These are phyloP conservation scores for Peniophora sp. DNA, from an alignment of 1,284 basidiomycete species.

Conservation along the genomic window DNA sequence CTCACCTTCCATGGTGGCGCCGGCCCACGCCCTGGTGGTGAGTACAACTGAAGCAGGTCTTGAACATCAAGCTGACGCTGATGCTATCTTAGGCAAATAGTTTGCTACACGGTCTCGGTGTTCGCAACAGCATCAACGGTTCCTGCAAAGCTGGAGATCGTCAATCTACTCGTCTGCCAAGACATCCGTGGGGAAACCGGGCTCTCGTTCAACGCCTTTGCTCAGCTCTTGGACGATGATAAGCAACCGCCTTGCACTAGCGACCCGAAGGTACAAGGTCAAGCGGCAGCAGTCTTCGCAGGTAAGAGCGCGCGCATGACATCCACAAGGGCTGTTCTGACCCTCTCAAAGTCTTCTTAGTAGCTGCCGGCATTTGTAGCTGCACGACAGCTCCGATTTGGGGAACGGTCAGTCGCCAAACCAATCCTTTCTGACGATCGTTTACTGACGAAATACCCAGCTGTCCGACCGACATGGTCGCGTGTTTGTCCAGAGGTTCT, in stretches of 20 bases:
- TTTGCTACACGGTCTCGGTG: neutral
- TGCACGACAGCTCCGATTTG: neutral
- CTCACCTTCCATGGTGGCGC: neutral
- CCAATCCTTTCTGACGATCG: neutral
- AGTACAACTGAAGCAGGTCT: neutral
- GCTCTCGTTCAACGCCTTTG: neutral
- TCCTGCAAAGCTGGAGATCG: neutral
- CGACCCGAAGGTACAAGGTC: neutral
- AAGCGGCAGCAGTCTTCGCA: neutral
- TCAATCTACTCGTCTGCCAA: conserved; percentile 1
- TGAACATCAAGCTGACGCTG: neutral
- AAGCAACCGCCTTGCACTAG: neutral
- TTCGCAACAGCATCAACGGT: neutral
- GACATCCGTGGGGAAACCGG: neutral
- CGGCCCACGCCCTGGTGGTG: neutral
- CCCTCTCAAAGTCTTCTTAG: neutral
- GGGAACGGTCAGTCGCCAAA: neutral
- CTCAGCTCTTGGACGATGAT: neutral
- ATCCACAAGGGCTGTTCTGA: too few species aligned
- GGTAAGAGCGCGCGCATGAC: neutral
- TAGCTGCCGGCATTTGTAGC: neutral
- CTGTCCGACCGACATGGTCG: neutral
- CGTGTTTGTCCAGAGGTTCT: neutral
- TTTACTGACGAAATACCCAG: neutral
- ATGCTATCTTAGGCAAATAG: neutral